Evolutionary conservation across 192 early-diverging fungal genomes (phyloP).

Genomic region (Coemansia sp.): DNA sequence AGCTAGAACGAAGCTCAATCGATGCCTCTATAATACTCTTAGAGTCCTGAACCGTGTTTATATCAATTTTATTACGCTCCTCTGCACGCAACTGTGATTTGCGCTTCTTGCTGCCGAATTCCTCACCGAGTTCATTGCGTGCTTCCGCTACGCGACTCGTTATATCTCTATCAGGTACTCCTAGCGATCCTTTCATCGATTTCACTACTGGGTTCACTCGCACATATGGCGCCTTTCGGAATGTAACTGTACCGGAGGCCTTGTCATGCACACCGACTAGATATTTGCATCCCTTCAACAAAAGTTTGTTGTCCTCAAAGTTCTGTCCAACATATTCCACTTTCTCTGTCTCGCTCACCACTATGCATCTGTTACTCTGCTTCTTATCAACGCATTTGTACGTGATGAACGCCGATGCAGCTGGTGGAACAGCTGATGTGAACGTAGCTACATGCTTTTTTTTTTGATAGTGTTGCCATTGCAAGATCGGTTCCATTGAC

Average conservation of each 20-base stretch:
- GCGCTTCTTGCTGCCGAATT: conserved; percentile 91
- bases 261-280: conserved; percentile 80
- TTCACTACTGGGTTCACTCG: conserved; percentile 68
- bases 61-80: conserved; percentile 86
- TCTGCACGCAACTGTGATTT: conserved; percentile 75
- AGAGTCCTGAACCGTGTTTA: conserved; percentile 62
- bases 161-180: conserved; percentile 44
- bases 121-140: conserved; percentile 79
- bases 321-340: conserved; percentile 73
- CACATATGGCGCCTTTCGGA: conserved; percentile 66
- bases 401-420: conserved; percentile 39
- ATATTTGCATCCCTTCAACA: conserved; percentile 57
- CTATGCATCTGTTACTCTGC: conserved; percentile 27
- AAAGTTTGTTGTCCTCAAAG: conserved; percentile 58
- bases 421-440: conserved; percentile 29
- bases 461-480: background rate
- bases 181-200: conserved; percentile 58
- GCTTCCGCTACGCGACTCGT: conserved; percentile 58
- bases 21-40: conserved; percentile 65
- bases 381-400: conserved; percentile 27
- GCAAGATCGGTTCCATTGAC: background rate
- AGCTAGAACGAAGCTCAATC: conserved; percentile 64
- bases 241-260: conserved; percentile 63
- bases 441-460: conserved; percentile 30
- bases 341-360: conserved; percentile 71